These are phyloP conservation scores for Pycnococcus provasolii DNA, from an alignment of 139 green algal genomes.

Conservation along the genomic window DNA sequence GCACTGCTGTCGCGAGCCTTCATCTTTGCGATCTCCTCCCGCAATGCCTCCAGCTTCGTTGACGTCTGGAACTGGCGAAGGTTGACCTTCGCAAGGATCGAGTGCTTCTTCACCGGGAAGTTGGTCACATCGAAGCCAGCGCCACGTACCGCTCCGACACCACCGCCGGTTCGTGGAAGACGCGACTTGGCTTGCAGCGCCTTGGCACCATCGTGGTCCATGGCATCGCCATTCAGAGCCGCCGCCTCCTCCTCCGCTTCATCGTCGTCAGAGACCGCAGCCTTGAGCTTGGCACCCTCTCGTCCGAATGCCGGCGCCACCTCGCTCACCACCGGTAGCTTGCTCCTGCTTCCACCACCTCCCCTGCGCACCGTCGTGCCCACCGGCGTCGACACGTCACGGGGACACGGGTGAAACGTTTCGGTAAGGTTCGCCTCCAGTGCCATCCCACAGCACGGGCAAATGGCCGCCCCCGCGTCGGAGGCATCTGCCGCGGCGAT, in stretches of 20 bases:
- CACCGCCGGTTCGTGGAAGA: not conserved
- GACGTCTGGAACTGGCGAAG: conserved; percentile 57
- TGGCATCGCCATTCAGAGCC: conserved; percentile 41
- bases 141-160: not conserved
- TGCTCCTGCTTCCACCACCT: too few relatives aligned
- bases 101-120: conserved; percentile 17
- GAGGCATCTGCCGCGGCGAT: too few relatives aligned
- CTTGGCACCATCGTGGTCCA: not conserved
- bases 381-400: too few relatives aligned
- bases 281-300: not conserved
- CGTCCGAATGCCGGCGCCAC: too few relatives aligned
- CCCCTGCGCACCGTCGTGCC: too few relatives aligned
- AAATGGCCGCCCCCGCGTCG: too few relatives aligned
- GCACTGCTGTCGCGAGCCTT: conserved; percentile 44
- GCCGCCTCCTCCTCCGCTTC: conserved; percentile 37
- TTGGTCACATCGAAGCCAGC: not conserved
- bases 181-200: not conserved
- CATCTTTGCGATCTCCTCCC: conserved; percentile 29
- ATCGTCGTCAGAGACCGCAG: not conserved
- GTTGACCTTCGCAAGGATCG: conserved; percentile 66
- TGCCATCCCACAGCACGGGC: too few relatives aligned
- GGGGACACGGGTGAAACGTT: too few relatives aligned
- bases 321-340: too few relatives aligned
- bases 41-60: conserved; percentile 85
- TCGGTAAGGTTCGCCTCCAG: too few relatives aligned